Evolutionary conservation across 139 green algal species (phyloP).

Genomic region (Dunaliella sp.): DNA sequence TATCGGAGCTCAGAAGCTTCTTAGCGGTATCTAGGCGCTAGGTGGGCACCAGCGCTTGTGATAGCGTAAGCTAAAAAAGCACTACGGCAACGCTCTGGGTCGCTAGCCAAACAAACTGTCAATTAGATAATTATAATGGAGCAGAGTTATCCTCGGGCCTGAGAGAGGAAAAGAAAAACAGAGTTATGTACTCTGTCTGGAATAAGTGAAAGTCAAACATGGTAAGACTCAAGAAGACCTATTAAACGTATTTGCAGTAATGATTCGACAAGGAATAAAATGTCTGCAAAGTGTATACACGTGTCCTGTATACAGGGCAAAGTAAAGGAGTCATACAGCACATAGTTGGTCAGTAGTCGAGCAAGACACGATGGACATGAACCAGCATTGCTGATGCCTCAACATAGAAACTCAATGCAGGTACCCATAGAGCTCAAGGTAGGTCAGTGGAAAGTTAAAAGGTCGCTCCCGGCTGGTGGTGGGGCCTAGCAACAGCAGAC

Average conservation of each 20-base stretch:
- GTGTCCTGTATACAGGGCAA: background rate
- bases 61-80: background rate
- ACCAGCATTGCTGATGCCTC: background rate
- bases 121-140: too few species aligned
- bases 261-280: background rate
- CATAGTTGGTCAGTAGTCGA: too few species aligned
- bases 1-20: too few species aligned
- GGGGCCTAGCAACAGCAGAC: slow-evolving; percentile 61
- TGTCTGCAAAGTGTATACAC: background rate
- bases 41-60: too few species aligned
- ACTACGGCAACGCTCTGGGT: background rate
- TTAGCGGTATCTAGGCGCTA: too few species aligned
- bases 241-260: background rate
- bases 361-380: too few species aligned
- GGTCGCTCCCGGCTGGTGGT: slow-evolving; percentile 30
- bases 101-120: background rate
- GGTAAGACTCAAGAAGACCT: background rate
- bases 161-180: background rate
- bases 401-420: slow-evolving; percentile 27
- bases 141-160: background rate
- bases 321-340: background rate
- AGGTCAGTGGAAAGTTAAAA: slow-evolving; percentile 62
- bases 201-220: background rate
- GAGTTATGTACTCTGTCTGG: background rate
- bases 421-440: slow-evolving; percentile 83